phyloP scores from a whole-genome alignment of 176 grass and related monocot genomes.

The Bonia amplexicaulis region DNA sequence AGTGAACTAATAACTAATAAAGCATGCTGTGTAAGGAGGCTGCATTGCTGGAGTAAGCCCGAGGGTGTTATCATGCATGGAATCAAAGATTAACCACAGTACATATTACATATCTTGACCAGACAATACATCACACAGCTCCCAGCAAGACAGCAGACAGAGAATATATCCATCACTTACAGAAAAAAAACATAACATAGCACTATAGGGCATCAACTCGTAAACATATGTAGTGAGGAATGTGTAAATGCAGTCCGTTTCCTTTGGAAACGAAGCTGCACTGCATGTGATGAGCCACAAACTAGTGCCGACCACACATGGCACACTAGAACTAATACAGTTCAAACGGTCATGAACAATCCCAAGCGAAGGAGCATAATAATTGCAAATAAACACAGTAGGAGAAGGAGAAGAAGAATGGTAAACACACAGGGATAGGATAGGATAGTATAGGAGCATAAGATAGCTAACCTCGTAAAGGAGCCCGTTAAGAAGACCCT shows the following conservation, averaged over 20 bases:
- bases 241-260: not conserved
- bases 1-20: not conserved
- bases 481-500: constrained; percentile 78
- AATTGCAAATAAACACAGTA: not conserved
- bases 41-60: not conserved
- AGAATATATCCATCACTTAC: not conserved
- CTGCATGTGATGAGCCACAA: not conserved
- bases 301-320: not conserved
- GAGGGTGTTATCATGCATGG: not conserved
- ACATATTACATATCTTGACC: not conserved
- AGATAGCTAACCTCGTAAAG: constrained; percentile 56
- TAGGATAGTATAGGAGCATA: not conserved
- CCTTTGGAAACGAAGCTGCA: not conserved
- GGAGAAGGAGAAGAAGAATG: not conserved
- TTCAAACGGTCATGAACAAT: not conserved
- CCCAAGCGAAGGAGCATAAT: not conserved
- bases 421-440: not conserved
- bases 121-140: not conserved
- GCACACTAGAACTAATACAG: not conserved
- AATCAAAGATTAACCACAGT: not conserved
- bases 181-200: not conserved
- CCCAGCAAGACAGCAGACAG: not conserved
- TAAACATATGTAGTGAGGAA: not conserved
- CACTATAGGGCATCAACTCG: not conserved
- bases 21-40: not conserved